Evolutionary conservation across 2,329 filamentous ascomycete species (phyloP), one percentile per base, ranked within the genome.

Genomic region (Plectosphaerella plurivora): DNA sequence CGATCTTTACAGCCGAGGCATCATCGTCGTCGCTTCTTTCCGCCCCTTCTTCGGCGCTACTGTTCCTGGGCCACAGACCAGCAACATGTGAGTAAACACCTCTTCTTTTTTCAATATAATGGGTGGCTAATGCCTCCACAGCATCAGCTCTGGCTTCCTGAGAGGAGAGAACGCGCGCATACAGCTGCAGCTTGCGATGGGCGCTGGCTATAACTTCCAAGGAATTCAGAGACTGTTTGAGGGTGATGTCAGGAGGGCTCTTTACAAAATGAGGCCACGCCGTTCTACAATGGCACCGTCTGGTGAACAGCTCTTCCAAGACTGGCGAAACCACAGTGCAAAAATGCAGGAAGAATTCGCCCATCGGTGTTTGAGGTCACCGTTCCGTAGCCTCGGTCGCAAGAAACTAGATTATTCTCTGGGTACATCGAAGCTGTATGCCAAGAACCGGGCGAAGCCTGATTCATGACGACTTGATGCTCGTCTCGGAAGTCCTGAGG

Each of bases 121-220:
- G 46, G 20, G 4, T 45, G 24, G 11, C 22, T 24, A 15, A 24
- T 11, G 1, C 7, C n/a, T 12, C 14, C 12, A 7, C 16, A 63
- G 62, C 3, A 60, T 68, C 49, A 62, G 60, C 47, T 60, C 61
- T 7, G 60, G 59, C 39, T 65, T 64, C 25, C 37, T 68, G 15
- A 60, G 61, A 1, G 63, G 53, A 6, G 63, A 65, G n/a, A 65
- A 68, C 51, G 61, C 61, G 6, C 57, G 63, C 5, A 60, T 67
- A 11, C 61, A 67, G 60, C 58, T 68, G 1, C 66, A 69, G 55
- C 61, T 68, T 8, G 61, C 65, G 3, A 53, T 68, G 16, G 59
- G 59, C 33, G 58, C 65, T 10, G 62, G 64, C 2, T 60, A 65
- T 36, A 53, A 41, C 36, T 50, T 69, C 5, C 60, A 64, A 5